These are phyloP conservation scores for Aspergillus candidus DNA, from an alignment of 2,329 filamentous ascomycete species.

Conservation along the genomic window DNA sequence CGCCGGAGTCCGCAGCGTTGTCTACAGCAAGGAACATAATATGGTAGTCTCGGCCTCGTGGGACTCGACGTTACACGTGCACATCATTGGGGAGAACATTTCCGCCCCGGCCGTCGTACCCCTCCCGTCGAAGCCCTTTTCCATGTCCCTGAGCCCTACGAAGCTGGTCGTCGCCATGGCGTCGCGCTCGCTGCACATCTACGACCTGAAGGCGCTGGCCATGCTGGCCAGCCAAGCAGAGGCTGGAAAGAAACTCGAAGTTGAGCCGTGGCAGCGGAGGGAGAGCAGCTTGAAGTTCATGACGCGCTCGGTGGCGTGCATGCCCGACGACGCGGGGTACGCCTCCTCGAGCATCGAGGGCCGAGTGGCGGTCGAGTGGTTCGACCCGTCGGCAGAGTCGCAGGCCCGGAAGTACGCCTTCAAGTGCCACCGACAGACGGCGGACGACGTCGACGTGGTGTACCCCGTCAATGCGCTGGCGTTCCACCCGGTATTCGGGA, in stretches of 20 bases:
- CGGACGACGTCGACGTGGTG: constrained; percentile 67
- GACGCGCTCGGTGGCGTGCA: constrained; percentile 86
- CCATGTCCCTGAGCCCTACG: constrained; percentile 67
- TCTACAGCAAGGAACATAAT: constrained; percentile 69
- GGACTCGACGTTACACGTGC: constrained; percentile 85
- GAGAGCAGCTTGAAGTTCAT: constrained; percentile 96
- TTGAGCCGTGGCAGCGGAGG: constrained; percentile 84
- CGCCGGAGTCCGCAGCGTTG: constrained; percentile 73
- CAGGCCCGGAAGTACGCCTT: constrained; percentile 96
- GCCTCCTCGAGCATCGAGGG: constrained; percentile 90
- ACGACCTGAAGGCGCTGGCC: constrained; percentile 68
- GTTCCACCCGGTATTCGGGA: constrained; percentile 76
- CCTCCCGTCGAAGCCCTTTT: constrained; percentile 83
- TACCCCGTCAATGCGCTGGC: constrained; percentile 87
- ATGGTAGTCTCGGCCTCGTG: constrained; percentile 86
- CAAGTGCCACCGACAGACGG: constrained; percentile 86
- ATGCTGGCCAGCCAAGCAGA: constrained; percentile 47
- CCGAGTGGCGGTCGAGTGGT: constrained; percentile 94
- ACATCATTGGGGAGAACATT: constrained; percentile 50
- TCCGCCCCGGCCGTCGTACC: constrained; percentile 57
- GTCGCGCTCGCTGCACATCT: constrained; percentile 86
- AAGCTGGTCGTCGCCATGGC: constrained; percentile 96
- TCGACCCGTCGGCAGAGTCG: constrained; percentile 79
- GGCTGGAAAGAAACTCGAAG: constrained; percentile 38
- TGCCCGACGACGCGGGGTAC: constrained; percentile 94